These are phyloP conservation scores for Sparassis latifolia DNA, from an alignment of 1,284 basidiomycete species.

Conservation along the genomic window DNA sequence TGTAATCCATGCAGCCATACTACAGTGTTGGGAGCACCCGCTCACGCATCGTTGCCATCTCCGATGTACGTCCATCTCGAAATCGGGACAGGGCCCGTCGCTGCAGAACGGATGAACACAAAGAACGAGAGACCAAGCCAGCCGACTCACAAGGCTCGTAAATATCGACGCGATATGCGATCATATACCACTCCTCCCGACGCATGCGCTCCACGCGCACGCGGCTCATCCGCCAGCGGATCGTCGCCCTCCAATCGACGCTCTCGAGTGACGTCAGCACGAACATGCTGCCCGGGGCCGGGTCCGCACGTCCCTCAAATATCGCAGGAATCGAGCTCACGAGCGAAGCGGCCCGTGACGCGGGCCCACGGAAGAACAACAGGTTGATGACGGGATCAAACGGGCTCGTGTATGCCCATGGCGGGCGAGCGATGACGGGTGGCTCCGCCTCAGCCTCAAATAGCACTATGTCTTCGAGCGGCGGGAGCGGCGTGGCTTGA, in stretches of 20 bases:
- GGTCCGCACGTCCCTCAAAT: constrained; percentile 8
- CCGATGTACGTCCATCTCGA: no score
- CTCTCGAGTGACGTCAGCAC: constrained; percentile 15
- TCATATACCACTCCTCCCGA: constrained; percentile 8
- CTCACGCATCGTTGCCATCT: no score
- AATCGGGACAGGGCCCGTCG: no score
- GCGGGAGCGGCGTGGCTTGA: constrained; percentile 14
- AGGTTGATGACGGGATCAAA: constrained; percentile 16
- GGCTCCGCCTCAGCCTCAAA: constrained; percentile 19
- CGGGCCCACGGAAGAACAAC: constrained; percentile 16
- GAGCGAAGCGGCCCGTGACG: constrained; percentile 6
- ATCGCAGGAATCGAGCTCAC: constrained; percentile 5
- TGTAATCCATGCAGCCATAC: no score
- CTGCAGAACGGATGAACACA: no score
- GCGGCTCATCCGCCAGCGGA: constrained; percentile 25
- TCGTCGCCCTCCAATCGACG: constrained; percentile 13
- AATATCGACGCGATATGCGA: constrained; percentile 4
- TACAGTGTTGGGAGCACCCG: no score
- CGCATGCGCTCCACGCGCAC: constrained; percentile 8
- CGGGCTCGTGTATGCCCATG: constrained; percentile 2
- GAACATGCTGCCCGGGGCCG: constrained; percentile 11
- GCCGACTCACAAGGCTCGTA: neutral
- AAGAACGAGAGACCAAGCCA: neutral
- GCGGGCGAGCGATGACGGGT: constrained; percentile 4
- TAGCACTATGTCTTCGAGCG: constrained; percentile 20